Evolutionary conservation across 163 green algal genomes (phyloP).

Genomic region (Trebouxia gelatinosa): DNA sequence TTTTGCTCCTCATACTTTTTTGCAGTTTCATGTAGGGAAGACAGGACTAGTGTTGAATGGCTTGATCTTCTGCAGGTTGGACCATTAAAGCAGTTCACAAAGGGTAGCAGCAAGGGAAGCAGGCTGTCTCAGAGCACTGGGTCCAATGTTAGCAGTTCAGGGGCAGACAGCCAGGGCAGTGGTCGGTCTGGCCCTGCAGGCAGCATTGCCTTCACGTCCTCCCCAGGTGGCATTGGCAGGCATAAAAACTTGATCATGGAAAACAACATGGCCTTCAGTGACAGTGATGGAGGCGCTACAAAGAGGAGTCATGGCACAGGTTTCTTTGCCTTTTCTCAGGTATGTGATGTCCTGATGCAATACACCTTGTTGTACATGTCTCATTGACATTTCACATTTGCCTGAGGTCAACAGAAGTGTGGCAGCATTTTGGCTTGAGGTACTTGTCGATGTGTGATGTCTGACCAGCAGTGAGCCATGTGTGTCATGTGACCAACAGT

Average conservation of each 20-base stretch:
- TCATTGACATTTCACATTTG: background rate
- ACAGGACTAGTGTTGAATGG: too few species aligned
- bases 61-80: background rate
- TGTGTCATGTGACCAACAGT: too few species aligned
- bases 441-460: too few species aligned
- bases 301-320: slow-evolving; percentile 21
- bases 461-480: too few species aligned
- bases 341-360: background rate
- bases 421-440: too few species aligned
- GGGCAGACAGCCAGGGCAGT: slow-evolving; percentile 13
- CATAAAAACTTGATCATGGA: slow-evolving; percentile 2
- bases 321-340: slow-evolving; percentile 30
- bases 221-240: background rate
- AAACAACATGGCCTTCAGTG: slow-evolving; percentile 1
- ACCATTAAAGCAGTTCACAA: slow-evolving; percentile 11
- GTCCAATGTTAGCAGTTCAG: slow-evolving; percentile 11
- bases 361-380: background rate
- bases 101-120: background rate
- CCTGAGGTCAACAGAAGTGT: too few species aligned
- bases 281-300: slow-evolving; percentile 5
- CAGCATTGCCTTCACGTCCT: slow-evolving; percentile 22
- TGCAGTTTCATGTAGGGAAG: too few species aligned
- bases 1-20: too few species aligned
- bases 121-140: slow-evolving; percentile 6
- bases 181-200: background rate